phyloP scores from a whole-genome alignment of 2,329 filamentous ascomycete species.

The Talaromyces sp. region DNA sequence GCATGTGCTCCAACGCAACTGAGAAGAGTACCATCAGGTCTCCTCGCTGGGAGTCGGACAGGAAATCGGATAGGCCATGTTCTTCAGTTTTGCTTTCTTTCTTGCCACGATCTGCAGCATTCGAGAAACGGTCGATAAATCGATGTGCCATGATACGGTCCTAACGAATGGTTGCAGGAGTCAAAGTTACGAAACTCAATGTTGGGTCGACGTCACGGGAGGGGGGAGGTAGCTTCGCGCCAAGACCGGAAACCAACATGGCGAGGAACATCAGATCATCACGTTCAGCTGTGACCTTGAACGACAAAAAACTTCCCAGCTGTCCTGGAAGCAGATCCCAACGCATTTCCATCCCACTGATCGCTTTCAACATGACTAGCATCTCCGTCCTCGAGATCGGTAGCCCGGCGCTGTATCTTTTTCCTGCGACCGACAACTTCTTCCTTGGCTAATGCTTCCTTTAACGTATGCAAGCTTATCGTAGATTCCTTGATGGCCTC shows the following conservation, averaged over 20 bases:
- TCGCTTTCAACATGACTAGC: slow-evolving; percentile 38
- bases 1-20: slow-evolving; percentile 38
- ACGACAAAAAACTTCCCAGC: slow-evolving; percentile 74
- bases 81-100: slow-evolving; percentile 18
- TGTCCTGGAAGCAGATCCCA: slow-evolving; percentile 61
- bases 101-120: slow-evolving; percentile 15
- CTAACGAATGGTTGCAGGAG: not conserved
- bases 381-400: slow-evolving; percentile 17
- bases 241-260: slow-evolving; percentile 6
- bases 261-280: no score
- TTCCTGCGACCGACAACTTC: slow-evolving; percentile 37
- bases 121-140: slow-evolving; percentile 2
- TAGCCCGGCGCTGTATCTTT: slow-evolving; percentile 43
- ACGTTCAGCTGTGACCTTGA: slow-evolving; percentile 37
- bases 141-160: slow-evolving; percentile 19
- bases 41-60: slow-evolving; percentile 38
- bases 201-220: not conserved
- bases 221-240: not conserved
- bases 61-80: slow-evolving; percentile 39
- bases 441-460: slow-evolving; percentile 37
- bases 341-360: slow-evolving; percentile 64
- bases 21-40: slow-evolving; percentile 41
- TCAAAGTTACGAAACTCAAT: not conserved
- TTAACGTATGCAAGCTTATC: slow-evolving; percentile 35
- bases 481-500: slow-evolving; percentile 36